A percentile compares a stretch with the other conserved stretches of the same genome.
These are phyloP conservation scores for Gautieria morchelliformis DNA, from an alignment of 768 basidiomycete species.

Conservation along the genomic window DNA sequence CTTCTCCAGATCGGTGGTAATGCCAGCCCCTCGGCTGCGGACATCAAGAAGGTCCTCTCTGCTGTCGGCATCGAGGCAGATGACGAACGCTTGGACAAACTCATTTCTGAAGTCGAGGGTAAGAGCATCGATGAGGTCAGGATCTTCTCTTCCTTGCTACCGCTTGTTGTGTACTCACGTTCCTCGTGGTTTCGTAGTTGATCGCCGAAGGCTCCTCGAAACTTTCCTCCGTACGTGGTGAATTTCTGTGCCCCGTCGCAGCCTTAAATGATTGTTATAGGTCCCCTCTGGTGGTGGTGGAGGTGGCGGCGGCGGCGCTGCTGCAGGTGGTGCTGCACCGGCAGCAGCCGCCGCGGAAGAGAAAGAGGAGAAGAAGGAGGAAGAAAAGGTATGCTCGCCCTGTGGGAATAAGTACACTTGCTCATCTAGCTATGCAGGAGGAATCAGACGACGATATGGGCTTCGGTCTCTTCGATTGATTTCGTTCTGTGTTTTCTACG, in stretches of 20 bases:
- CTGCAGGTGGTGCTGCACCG: conserved; percentile 40
- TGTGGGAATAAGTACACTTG: no score
- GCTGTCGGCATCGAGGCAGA: conserved; percentile 88
- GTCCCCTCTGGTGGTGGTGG: conserved; percentile 90
- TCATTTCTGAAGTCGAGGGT: conserved; percentile 84
- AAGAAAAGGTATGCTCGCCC: conserved; percentile 62
- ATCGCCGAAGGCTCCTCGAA: conserved; percentile 89
- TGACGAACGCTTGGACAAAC: conserved; percentile 64
- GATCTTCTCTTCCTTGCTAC: conserved; percentile 3
- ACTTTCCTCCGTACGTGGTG: conserved; percentile 74
- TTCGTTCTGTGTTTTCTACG: neutral
- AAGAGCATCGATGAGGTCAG: conserved; percentile 79
- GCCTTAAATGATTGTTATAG: conserved; percentile 22
- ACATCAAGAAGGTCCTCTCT: conserved; percentile 80
- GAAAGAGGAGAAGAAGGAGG: conserved; percentile 79
- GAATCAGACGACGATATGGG: conserved; percentile 99
- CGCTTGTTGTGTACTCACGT: neutral
- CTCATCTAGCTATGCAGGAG: conserved; percentile 39
- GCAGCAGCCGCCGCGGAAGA: conserved; percentile 65
- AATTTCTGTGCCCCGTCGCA: neutral
- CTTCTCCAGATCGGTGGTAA: conserved; percentile 96
- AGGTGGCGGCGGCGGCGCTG: conserved; percentile 41
- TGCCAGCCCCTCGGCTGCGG: conserved; percentile 69
- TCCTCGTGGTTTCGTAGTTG: conserved; percentile 36
- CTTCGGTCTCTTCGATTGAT: conserved; percentile 95